Conservation (phyloP, 1,139 yeast genomes). For the Torulaspora pretoriensis region DNA sequence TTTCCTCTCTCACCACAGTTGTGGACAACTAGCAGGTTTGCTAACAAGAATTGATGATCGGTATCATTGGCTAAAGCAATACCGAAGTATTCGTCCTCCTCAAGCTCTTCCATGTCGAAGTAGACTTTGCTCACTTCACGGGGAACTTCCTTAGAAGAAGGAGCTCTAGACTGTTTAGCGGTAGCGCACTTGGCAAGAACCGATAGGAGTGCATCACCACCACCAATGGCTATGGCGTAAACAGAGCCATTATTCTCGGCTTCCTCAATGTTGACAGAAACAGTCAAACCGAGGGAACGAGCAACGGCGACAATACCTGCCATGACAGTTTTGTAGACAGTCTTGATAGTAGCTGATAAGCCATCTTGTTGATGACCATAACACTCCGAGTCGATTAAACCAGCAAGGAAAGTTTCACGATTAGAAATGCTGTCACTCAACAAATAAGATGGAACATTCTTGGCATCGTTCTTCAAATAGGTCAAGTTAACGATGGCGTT, state of each 20-base stretch:
- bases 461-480: constrained; percentile 10
- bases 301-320: constrained; percentile 37
- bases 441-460: constrained; percentile 26
- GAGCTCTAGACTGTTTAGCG: constrained; percentile 16
- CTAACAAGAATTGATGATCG: constrained; percentile 42
- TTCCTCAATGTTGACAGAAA: constrained; percentile 19
- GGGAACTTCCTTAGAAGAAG: constrained; percentile 4
- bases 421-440: constrained; percentile 31
- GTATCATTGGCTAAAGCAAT: constrained; percentile 39
- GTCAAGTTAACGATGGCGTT: constrained; percentile 9
- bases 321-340: constrained; percentile 20
- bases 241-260: constrained; percentile 7
- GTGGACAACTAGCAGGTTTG: constrained; percentile 40
- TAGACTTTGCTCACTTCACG: constrained; percentile 20
- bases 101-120: constrained; percentile 33
- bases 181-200: constrained; percentile 31
- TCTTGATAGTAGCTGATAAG: constrained; percentile 28
- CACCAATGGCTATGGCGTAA: constrained; percentile 19
- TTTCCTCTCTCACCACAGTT: constrained; percentile 89
- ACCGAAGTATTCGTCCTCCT: constrained; percentile 41
- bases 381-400: constrained; percentile 41
- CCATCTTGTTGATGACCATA: constrained; percentile 27
- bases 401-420: constrained; percentile 43
- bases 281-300: constrained; percentile 41
- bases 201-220: constrained; percentile 23